Evolutionary conservation across 345 rosid genomes (phyloP).

Genomic region (Triadica sebifera): DNA sequence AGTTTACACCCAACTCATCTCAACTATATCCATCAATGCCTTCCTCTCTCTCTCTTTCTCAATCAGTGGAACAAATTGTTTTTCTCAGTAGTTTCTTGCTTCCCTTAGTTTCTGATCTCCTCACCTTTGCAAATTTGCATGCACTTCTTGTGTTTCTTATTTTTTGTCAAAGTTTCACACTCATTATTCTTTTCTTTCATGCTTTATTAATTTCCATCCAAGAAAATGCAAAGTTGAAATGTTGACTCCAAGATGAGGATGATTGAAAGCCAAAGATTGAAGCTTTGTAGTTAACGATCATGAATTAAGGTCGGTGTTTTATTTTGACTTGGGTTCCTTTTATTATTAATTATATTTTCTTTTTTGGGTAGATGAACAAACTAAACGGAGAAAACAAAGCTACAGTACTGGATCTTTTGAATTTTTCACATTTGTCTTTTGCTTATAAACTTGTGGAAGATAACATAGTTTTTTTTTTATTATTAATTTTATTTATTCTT

Average conservation of each 20-base stretch:
- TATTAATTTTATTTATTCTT: neutral
- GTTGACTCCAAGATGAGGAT: neutral
- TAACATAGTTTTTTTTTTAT: neutral
- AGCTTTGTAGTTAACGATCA: slow-evolving; percentile 33
- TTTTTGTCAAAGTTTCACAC: slow-evolving; percentile 2
- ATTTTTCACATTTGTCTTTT: slow-evolving; percentile 9
- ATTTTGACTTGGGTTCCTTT: slow-evolving; percentile 10
- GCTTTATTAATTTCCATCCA: slow-evolving; percentile 21
- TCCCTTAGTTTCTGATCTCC: neutral
- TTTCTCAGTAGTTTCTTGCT: slow-evolving; percentile 9
- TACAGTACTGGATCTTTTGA: slow-evolving; percentile 5
- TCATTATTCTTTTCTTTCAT: neutral
- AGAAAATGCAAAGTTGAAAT: slow-evolving; percentile 2
- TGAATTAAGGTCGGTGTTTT: slow-evolving; percentile 23
- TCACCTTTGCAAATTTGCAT: neutral
- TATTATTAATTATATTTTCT: neutral
- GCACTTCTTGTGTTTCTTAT: slow-evolving; percentile 18
- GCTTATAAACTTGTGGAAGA: neutral
- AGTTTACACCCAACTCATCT: neutral
- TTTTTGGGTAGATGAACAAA: slow-evolving; percentile 58
- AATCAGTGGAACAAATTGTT: neutral
- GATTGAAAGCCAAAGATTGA: neutral
- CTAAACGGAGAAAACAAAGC: slow-evolving; percentile 44
- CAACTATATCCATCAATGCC: slow-evolving; percentile 36
- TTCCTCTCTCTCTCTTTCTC: neutral